Evolutionary conservation across 805 yeast genomes (phyloP), one percentile per base, ranked within the genome.

Genomic region (Danielia reshetovae): DNA sequence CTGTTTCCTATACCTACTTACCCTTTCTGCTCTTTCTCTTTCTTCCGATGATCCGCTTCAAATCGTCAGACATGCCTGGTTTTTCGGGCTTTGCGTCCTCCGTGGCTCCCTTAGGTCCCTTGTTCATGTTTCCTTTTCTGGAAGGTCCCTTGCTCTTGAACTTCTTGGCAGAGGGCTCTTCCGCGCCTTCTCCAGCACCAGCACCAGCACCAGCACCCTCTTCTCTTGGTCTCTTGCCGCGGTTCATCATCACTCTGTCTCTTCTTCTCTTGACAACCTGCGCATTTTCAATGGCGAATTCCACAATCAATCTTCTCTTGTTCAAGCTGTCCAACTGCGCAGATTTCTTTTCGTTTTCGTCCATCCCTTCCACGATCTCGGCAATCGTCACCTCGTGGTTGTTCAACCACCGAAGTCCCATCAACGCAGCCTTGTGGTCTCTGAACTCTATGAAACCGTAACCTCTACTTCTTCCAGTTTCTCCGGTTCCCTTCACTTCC

Each of bases 381-480:
- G 72, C 77, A 22, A 59, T 60, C 0, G 85, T 65, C 5, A 93
- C 95, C 52, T 77, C 81, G 55, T 90, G 96, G 6, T 95, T 96
- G 59, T 93, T 93, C 58, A 93, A 72, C 96, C 96, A 93, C 69
- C 98, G 79, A 37, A 93, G 74, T 2, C 95, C 97, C 97, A 88
- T 89, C 46, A 93, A 72, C 1, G 98, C 97, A 43, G 81, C 59
- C 60, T 83, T 84, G 60, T 93, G 98, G 60, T 89, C 95, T 61
- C 88, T 79, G 60, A 73, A 88, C 62, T 93, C 97, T 29, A 93
- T 62, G 71, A 93, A 90, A 44, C 98, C 98, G 53, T 90, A 93
- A 41, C 98, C 98, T 69, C 97, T 81, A 54, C 93, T 81, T 60
- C 98, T 75, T 37, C 98, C 98, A 18, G 72, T 62, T 17, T 81